Conservation (phyloP, 2,329 filamentous ascomycete species). For the Dryadomyces quercivorus region DNA sequence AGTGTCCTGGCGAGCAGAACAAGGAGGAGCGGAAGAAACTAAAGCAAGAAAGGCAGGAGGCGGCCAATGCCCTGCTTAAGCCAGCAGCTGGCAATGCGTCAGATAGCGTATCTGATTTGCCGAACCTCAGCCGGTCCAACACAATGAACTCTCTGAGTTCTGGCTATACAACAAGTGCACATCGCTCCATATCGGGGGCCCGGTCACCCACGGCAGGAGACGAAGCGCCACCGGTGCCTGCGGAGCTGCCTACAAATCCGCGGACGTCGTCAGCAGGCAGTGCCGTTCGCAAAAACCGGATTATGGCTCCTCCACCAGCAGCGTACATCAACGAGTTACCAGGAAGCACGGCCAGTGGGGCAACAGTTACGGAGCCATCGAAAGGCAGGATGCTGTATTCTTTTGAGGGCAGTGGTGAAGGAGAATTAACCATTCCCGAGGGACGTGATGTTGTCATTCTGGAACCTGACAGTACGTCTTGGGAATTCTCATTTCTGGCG, state of each 20-base stretch:
- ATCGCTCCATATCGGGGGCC: constrained; percentile 59
- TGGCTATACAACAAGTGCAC: constrained; percentile 69
- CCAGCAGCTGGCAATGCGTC: constrained; percentile 16
- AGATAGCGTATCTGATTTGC: constrained; percentile 47
- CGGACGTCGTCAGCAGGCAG: constrained; percentile 18
- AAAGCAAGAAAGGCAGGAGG: constrained; percentile 73
- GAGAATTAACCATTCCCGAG: constrained; percentile 70
- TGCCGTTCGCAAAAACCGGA: constrained; percentile 47
- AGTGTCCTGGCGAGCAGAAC: constrained; percentile 84
- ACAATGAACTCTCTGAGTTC: constrained; percentile 88
- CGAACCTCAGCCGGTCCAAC: constrained; percentile 63
- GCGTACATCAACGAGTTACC: constrained; percentile 64
- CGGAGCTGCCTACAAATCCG: constrained; percentile 20
- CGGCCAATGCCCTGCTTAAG: constrained; percentile 50
- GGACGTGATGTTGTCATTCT: constrained; percentile 66
- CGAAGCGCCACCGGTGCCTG: constrained; percentile 22
- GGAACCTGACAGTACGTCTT: constrained; percentile 71
- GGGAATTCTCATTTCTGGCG: not conserved
- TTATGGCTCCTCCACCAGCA: constrained; percentile 78
- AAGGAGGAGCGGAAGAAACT: constrained; percentile 95
- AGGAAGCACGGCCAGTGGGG: constrained; percentile 34
- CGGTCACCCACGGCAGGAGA: constrained; percentile 27
- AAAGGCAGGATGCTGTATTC: constrained; percentile 81
- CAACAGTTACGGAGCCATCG: constrained; percentile 32
- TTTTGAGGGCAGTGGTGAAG: constrained; percentile 70